Evolutionary conservation across 2,329 filamentous ascomycete genomes (phyloP), one percentile per base, ranked within the genome.

Genomic region (Pseudogymnoascus sp.): DNA sequence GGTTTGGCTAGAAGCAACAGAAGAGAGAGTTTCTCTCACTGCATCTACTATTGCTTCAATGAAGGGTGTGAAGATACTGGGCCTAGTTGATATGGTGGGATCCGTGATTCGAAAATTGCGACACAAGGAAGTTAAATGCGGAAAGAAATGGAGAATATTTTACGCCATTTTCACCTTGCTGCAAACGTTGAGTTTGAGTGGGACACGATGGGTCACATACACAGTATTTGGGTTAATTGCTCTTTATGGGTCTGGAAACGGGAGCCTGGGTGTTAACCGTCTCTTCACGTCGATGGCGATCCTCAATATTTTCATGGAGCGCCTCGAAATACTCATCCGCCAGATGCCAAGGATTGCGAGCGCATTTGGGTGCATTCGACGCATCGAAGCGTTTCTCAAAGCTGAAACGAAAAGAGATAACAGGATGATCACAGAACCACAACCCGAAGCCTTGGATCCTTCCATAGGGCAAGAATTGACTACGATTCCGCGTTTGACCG

Each of bases 51-150:
- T 80, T 1, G 69, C 68, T 3, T 72, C 74, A 10, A 79, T 80
- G 66, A 79, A 79, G 63, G 73, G 75, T 1, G 70, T 80, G 62
- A 80, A 79, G 59, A 78, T 80, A 74, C 75, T 75, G 67, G 78
- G 78, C 0, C 66, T 79, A 3, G 71, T 70, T 0, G 70, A 73
- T 26, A 72, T 70, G 13, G 68, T 78, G 21, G 50, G 50, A 1
- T 56, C 50, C 7, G n/a, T 21, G 26, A 56, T 56, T 10, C 26
- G 29, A 19, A 56, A 19, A 33, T 56, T 56, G 50, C 26, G 50
- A 2, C 50, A 56, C 10, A 56, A 56, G 15, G 50, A 56, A 33
- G 50, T 56, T 56, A 31, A 56, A 56, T 33, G 50, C 10, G 50
- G 50, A 19, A 56, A 56, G 26, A 56, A 56, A 31, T 56, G n/a